These are phyloP conservation scores for Salix dunnii DNA, from an alignment of 345 rosid genomes.

Conservation along the genomic window DNA sequence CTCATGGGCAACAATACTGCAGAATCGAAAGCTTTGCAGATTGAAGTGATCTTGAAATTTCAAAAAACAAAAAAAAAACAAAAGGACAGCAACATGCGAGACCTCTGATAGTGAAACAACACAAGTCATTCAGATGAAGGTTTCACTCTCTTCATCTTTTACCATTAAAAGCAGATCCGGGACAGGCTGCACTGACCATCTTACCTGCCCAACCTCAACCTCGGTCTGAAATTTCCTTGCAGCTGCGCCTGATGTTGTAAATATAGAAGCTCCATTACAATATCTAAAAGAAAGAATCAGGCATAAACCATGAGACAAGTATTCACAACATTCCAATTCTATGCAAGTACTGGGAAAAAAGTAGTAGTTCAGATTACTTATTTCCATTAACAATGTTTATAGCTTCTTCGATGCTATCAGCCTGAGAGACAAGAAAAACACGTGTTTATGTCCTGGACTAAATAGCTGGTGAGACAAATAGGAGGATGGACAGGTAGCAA, in stretches of 20 bases:
- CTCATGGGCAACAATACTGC: neutral
- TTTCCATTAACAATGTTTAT: conserved; percentile 50
- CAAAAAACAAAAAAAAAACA: neutral
- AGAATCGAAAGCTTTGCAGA: neutral
- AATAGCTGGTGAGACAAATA: neutral
- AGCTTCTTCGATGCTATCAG: conserved; percentile 50
- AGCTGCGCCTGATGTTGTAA: conserved; percentile 21
- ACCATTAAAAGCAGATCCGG: neutral
- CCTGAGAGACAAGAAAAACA: conserved; percentile 24
- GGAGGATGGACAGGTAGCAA: conserved; percentile 3
- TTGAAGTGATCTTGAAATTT: neutral
- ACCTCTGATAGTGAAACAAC: neutral
- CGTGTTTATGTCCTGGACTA: conserved; percentile 1
- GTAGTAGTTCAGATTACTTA: conserved; percentile 33
- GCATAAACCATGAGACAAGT: neutral
- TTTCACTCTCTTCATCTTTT: neutral
- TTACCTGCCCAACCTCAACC: conserved; percentile 29
- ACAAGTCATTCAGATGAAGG: neutral
- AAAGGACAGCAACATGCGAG: neutral
- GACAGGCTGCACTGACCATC: neutral
- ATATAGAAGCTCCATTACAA: conserved; percentile 24
- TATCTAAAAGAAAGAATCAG: conserved; percentile 6
- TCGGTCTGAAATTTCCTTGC: conserved; percentile 28
- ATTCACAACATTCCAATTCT: neutral
- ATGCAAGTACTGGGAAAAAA: neutral